Base-by-base conservation (phyloP, 306 rosid species). In the Cicer bijugum region DNA sequence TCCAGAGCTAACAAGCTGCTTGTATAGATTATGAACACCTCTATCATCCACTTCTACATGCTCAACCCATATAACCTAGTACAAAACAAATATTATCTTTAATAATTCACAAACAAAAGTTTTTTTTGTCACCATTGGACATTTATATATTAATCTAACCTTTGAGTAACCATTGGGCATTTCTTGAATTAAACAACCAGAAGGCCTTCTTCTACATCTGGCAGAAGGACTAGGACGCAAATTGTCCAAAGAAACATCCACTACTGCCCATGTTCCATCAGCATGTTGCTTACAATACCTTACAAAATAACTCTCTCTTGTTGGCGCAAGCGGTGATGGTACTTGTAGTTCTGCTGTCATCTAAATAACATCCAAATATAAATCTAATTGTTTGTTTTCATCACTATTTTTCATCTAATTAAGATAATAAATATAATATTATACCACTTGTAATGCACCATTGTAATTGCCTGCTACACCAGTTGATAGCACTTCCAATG, bases 401-500 rank as follows among this genome's bases (percentile, higher is more conserved):
- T 16, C 17, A 71, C 51, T 23, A 6, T 77, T 33, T 37, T 2
- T 52, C 16, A 53, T 9, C 7, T 6, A 51, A 51, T 51, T 51
- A 45, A 12, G 15, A 17, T 64, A 65, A 53, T 40, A 3, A 4
- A 67, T 3, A 57, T 28, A 59, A 28, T 33, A 5, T 6, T 6
- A 15, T 88, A 95, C 99, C 97, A 95, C 99, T 95, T 95, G 99
- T 72, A 95, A 72, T 47, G 97, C 99, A 63, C 99, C 99, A 33
- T 95, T 92, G 83, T 87, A 95, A 64, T 92, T 95, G 68, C 97
- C 99, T 2, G 99, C 97, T 4, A 95, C 99, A 12, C 99, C 99
- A 1, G 99, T 90, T 69, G 97, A 95, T 14, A 91, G 70, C 20
- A 95, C 96, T 77, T 95, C 99, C 61, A 95, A 58, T 8, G 99